These are phyloP conservation scores for Trichophyton verrucosum DNA, from an alignment of 2,329 filamentous ascomycete species.

Conservation along the genomic window DNA sequence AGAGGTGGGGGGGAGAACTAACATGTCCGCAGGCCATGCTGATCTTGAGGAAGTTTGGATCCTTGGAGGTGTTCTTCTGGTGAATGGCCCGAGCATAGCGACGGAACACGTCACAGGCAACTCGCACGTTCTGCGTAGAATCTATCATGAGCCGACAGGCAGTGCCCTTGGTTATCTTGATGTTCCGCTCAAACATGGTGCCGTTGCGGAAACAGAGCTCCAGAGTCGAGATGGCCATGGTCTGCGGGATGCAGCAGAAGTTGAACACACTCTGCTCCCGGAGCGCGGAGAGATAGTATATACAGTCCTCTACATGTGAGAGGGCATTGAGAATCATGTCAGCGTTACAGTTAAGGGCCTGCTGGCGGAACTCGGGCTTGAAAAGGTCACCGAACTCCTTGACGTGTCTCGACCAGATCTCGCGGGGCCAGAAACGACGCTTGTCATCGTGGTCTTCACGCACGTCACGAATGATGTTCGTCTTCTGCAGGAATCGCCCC, in stretches of 20 bases:
- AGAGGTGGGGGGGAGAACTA: conserved; percentile 17
- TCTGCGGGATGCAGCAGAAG: conserved; percentile 92
- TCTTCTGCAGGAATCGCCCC: conserved; percentile 96
- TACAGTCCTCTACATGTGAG: conserved; percentile 74
- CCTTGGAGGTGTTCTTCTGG: conserved; percentile 84
- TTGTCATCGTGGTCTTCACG: conserved; percentile 80
- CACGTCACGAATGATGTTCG: conserved; percentile 95
- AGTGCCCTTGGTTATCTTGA: conserved; percentile 95
- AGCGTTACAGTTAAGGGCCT: conserved; percentile 73
- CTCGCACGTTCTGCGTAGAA: conserved; percentile 76
- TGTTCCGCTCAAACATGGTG: conserved; percentile 66
- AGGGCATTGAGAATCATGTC: conserved; percentile 91
- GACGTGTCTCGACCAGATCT: conserved; percentile 95
- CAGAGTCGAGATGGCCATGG: conserved; percentile 93
- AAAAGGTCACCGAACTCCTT: conserved; percentile 83
- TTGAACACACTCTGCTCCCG: conserved; percentile 97
- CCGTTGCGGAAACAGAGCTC: conserved; percentile 89
- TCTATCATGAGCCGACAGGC: conserved; percentile 86
- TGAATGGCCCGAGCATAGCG: conserved; percentile 69
- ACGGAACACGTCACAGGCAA: conserved; percentile 72
- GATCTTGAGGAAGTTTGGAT: conserved; percentile 86
- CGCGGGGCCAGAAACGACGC: conserved; percentile 85
- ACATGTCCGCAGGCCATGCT: conserved; percentile 82
- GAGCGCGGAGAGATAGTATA: conserved; percentile 95
- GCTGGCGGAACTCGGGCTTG: conserved; percentile 61